Percentiles rank a stretch among this genome's conserved stretches.
These are phyloP conservation scores for Vitellaria paradoxa DNA, from an alignment of 179 eudicot genomes.

Conservation along the genomic window DNA sequence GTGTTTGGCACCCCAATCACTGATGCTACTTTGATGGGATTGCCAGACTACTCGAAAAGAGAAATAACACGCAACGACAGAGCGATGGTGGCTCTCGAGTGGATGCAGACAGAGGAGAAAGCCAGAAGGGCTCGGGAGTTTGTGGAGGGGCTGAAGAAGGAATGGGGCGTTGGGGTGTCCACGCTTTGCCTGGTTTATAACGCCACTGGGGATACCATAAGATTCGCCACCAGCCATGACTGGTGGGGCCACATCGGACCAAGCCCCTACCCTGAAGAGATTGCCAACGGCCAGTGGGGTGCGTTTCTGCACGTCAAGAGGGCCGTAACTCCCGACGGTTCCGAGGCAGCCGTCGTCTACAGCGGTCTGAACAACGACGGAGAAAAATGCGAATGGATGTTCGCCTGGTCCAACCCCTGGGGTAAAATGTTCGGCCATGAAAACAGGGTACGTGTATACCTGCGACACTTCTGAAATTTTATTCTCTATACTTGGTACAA, in stretches of 20 bases:
- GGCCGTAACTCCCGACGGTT: too few relatives aligned
- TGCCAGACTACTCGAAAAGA: background rate
- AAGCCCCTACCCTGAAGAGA: too few relatives aligned
- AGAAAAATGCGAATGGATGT: background rate
- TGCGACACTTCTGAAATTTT: too few relatives aligned
- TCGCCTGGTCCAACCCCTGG: conserved; percentile 10
- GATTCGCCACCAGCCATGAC: too few relatives aligned
- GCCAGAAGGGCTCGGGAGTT: background rate
- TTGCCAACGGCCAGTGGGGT: too few relatives aligned
- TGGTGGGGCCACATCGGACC: too few relatives aligned
- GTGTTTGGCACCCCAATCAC: background rate
- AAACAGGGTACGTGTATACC: background rate
- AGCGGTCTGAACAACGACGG: background rate
- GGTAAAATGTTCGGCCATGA: background rate
- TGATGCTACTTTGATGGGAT: background rate
- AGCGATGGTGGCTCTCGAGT: background rate
- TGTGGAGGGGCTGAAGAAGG: background rate
- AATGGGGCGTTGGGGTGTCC: conserved; percentile 1
- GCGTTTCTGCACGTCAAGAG: too few relatives aligned
- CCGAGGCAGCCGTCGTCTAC: conserved; percentile 4
- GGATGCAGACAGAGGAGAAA: background rate
- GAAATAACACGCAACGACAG: background rate
- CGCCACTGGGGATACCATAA: conserved; percentile 10
- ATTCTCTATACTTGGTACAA: too few relatives aligned
- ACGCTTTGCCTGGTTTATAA: conserved; percentile 12